Base-by-base conservation (phyloP, 176 grass and related monocot species). In the Ensete ventricosum region DNA sequence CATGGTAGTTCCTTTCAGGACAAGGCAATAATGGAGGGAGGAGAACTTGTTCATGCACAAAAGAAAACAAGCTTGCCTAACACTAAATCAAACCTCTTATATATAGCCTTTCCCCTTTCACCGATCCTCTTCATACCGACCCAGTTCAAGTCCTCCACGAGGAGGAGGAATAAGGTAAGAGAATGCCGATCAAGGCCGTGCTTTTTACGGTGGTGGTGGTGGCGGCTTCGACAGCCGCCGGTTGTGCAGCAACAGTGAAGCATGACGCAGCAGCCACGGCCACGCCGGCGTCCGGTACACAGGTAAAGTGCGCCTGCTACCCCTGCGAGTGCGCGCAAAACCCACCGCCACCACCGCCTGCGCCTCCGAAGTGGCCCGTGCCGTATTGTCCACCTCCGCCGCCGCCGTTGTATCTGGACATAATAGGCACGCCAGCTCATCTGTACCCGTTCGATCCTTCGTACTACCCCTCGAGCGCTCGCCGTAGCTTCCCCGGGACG, bases 401-500 rank as follows among this genome's bases (percentile, higher is more conserved):
- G 2, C 82, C 89, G 11, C 81, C 66, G 4, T 75, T 60, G 13
- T 84, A 84, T 81, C 57, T 86, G 11, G 43, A 83, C 19, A 67
- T 81, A 34, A 84, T 81, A 11, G 79, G 78, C 70, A 73, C 81
- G 64, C 81, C 81, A 59, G 64, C 71, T 1, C 71, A 79, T 10
- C 51, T 90, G 43, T 90, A 90, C 71, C 81, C 79, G 76, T 77
- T 82, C 84, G 79, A 90, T 77, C 79, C 88, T 9, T 75, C 78
- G 12, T 87, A 82, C 85, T 77, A 84, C 62, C 85, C 84, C 2
- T 75, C 78, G 71, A 50, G 19, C 76, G 88, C 84, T 63, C 76
- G 78, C 48, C 51, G 14, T 22, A 34, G 24, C 9, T 24, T 29
- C 59, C 57, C 80, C 76, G 76, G 17, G 54, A 16, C 51, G 71